These are phyloP conservation scores for Ostreobium quekettii DNA, from an alignment of 139 green algal species.

Conservation along the genomic window DNA sequence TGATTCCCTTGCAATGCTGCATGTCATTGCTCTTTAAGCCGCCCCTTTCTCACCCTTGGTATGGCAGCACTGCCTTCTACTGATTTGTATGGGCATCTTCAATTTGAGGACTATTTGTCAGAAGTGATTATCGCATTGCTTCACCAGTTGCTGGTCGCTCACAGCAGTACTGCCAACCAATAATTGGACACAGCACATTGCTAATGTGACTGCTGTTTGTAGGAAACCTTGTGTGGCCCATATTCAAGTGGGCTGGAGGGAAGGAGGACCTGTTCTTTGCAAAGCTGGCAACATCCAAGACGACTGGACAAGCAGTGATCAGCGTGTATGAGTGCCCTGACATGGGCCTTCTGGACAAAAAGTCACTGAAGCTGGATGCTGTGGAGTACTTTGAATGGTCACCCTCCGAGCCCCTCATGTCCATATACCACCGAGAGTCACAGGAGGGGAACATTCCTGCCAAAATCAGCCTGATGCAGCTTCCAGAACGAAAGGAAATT, in stretches of 20 bases:
- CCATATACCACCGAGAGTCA: constrained; percentile 72
- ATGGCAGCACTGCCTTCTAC: too few species aligned
- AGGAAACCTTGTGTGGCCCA: constrained; percentile 70
- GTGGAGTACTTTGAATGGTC: constrained; percentile 89
- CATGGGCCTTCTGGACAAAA: constrained; percentile 89
- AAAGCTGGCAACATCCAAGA: constrained; percentile 53
- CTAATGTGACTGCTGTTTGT: too few species aligned
- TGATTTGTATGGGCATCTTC: too few species aligned
- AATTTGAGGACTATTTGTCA: too few species aligned
- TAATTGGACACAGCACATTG: too few species aligned
- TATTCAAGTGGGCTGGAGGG: constrained; percentile 89
- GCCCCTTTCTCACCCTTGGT: too few species aligned
- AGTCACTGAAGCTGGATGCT: constrained; percentile 79
- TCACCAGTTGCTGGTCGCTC: too few species aligned
- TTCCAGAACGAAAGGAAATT: constrained; percentile 74
- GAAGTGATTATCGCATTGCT: too few species aligned
- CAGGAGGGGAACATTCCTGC: constrained; percentile 77
- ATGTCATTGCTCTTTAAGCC: too few species aligned
- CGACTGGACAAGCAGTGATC: constrained; percentile 34
- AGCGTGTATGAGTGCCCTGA: constrained; percentile 76
- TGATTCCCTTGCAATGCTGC: too few species aligned
- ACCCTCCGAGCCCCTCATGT: constrained; percentile 74
- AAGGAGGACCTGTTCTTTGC: constrained; percentile 77
- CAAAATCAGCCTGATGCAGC: constrained; percentile 60
- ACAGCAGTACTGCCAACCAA: too few species aligned